Base-by-base conservation (phyloP, 495 filamentous ascomycete genomes). In the Polyplosphaeria fusca region DNA sequence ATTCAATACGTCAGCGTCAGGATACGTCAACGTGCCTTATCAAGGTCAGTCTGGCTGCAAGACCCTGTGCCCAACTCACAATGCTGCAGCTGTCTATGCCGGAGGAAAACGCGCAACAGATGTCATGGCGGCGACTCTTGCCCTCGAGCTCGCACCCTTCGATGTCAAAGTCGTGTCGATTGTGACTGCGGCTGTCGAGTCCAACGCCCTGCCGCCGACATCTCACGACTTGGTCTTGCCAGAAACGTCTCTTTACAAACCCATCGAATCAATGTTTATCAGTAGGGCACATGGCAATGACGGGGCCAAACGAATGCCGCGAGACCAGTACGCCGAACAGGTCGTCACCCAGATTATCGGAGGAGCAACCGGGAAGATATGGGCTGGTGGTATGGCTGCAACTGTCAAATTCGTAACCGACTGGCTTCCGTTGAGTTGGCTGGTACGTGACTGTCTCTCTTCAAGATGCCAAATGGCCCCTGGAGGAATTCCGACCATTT, bases 111-210 rank as follows among this genome's bases (percentile, higher is more conserved):
- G 25, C 5, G 16, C 39, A 2, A 35, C 52, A 19, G 55, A 58
- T 13, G 46, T 52, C 12, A 46, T 58, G 5, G 55, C 55, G 0
- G 55, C 46, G 13, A 23, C 2, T 27, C 40, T 58, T 1, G 47
- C 47, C 18, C 38, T 58, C 18, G 55, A 58, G 39, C 25, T 58
- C 38, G 2, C 19, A 16, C 55, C 55, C n/a, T 47, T 58, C 16
- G 37, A 37, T 16, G 55, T 52, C 2, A 1, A 14, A 18, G 47
- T 58, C 12, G 7, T 51, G n/a, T 18, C 11, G 18, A 18, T 52
- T 13, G 47, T 58, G 1, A 58, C 47, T 16, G 39, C 43, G 1
- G 40, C 39, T 3, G 55, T 58, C 1, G 40, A 38, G 3, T 51
- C 47, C 3, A 38, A 5, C 2, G 40, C 42, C 7, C 47, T 48